These are phyloP conservation scores for Xylariaceae sp. DNA, from an alignment of 2,329 filamentous ascomycete species.

Conservation along the genomic window DNA sequence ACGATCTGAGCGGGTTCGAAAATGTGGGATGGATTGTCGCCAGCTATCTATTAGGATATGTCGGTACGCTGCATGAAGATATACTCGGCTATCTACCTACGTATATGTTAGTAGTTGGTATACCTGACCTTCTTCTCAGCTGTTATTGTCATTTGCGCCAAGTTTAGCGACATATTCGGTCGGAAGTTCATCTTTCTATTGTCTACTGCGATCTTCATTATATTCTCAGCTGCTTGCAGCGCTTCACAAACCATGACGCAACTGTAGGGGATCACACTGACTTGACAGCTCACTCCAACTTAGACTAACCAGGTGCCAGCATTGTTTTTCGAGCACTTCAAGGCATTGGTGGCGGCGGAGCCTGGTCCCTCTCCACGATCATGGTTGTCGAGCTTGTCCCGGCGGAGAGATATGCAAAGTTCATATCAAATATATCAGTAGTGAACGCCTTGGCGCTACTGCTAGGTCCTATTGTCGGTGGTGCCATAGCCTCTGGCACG, in stretches of 20 bases:
- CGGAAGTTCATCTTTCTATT: conserved; percentile 9
- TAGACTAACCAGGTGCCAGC: no score
- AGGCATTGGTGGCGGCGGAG: conserved; percentile 14
- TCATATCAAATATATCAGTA: conserved; percentile 11
- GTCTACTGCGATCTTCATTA: conserved; percentile 7
- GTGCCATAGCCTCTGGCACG: conserved; percentile 20
- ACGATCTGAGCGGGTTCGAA: conserved; percentile 18
- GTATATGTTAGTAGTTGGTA: no score
- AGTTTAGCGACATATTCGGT: conserved; percentile 19
- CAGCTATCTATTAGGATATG: conserved; percentile 26
- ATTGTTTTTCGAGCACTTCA: conserved; percentile 17
- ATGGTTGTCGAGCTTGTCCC: conserved; percentile 25
- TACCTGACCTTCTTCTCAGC: neutral
- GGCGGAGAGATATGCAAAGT: conserved; percentile 16
- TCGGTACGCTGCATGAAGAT: conserved; percentile 9
- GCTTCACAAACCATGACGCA: conserved; percentile 15
- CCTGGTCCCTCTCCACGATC: conserved; percentile 19
- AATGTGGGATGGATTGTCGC: conserved; percentile 21
- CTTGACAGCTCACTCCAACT: no score
- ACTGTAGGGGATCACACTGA: no score
- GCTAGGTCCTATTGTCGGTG: conserved; percentile 29
- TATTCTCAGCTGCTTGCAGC: conserved; percentile 16
- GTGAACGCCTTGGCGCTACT: conserved; percentile 16
- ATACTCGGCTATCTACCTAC: conserved; percentile 10
- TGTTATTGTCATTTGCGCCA: conserved; percentile 18